Base-by-base conservation (phyloP, 2,329 filamentous ascomycete species). In the Coleophoma cylindrospora region DNA sequence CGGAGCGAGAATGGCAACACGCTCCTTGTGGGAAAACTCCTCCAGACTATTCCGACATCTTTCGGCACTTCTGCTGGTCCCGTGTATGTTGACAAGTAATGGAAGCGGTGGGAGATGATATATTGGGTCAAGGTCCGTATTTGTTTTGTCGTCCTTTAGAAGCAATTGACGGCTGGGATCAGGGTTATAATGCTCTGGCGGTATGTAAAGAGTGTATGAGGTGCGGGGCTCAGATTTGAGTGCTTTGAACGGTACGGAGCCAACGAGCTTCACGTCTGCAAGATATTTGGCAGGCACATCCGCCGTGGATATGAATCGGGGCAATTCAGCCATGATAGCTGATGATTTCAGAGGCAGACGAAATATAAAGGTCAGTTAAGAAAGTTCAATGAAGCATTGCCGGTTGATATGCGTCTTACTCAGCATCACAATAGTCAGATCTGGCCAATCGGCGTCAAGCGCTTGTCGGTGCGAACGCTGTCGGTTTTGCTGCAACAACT, bases 51-150 rank as follows among this genome's bases (percentile, higher is more conserved):
- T 19, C 11, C 49, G 49, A 27, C 50, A 53, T 34, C 37, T 34
- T 33, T 58, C 50, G 15, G 54, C 53, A 45, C 56, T 48, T 10
- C 64, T 58, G 13, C 60, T 45, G 1, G 61, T 66, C n/a, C 65
- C 64, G 53, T 67, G 65, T 8, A 67, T 47, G 40, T 47, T 50
- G 33, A 67, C 58, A 9, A 67, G 43, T 8, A 67, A 51, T 7
- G 62, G 64, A 45, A 65, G 53, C 12, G 19, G 36, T 5, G 53
- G 50, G 33, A 45, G 33, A 11, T 34, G 34, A 22, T 51, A 51
- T 9, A 43, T 32, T 4, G 44, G 49, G 41, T 40, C 17, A 4
- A 32, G 21, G 8, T 37, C 38, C 21, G 19, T 8, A 27, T 27
- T 27, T 27, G 4, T 27, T 27, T 27, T 27, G 22, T 27, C 22